Evolutionary conservation across 1,284 basidiomycete species (phyloP).

Genomic region (Phylloporus sp.): DNA sequence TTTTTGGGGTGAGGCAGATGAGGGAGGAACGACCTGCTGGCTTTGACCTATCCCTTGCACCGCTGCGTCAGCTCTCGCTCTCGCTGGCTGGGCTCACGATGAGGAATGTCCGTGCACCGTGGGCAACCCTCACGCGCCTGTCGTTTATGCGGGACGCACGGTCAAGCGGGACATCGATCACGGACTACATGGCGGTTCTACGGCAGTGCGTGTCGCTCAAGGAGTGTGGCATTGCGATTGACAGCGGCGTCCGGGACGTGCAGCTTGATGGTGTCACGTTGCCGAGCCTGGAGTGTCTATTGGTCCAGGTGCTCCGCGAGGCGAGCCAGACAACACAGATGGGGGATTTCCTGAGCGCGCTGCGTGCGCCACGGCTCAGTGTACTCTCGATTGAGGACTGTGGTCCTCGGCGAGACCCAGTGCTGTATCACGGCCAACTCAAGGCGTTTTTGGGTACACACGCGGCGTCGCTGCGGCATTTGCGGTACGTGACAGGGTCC

Average conservation of each 20-base stretch:
- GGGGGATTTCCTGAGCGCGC: conserved; percentile 20
- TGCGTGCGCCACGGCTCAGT: conserved; percentile 24
- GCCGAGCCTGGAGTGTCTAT: conserved; percentile 24
- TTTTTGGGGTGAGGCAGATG: conserved; percentile 5
- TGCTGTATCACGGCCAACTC: conserved; percentile 23
- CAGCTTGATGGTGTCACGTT: conserved; percentile 20
- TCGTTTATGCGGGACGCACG: conserved; percentile 31
- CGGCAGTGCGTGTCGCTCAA: conserved; percentile 26
- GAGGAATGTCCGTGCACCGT: conserved; percentile 19
- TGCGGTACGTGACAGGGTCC: conserved; percentile 26
- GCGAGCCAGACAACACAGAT: conserved; percentile 25
- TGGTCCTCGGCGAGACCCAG: conserved; percentile 21
- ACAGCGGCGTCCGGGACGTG: conserved; percentile 13
- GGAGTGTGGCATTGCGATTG: conserved; percentile 27
- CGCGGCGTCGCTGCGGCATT: conserved; percentile 15
- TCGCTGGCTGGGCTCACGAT: conserved; percentile 27
- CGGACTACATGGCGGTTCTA: conserved; percentile 26
- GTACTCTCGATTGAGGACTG: conserved; percentile 25
- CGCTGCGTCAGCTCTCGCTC: conserved; percentile 21
- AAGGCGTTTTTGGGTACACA: conserved; percentile 23
- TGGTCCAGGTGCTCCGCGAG: conserved; percentile 23
- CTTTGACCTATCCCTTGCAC: conserved; percentile 24
- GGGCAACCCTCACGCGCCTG: conserved; percentile 26
- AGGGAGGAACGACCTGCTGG: conserved; percentile 3
- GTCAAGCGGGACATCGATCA: conserved; percentile 27